Percentiles rank a stretch among this genome's conserved stretches.
These are phyloP conservation scores for Pythium utonaiense DNA, from an alignment of 352 stramenopile genomes.

Conservation along the genomic window DNA sequence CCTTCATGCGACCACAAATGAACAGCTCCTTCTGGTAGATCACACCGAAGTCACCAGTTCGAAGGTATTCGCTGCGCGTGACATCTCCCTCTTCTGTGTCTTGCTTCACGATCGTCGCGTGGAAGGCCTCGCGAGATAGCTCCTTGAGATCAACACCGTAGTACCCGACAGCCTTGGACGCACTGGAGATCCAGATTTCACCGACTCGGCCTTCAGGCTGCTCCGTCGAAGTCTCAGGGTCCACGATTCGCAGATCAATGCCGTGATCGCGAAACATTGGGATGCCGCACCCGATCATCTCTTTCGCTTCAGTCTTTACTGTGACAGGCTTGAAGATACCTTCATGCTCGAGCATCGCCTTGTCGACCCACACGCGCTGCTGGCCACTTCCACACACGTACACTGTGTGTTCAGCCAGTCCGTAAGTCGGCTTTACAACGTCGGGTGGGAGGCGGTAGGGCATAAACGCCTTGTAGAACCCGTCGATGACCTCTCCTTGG, in stretches of 20 bases:
- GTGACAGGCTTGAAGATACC: conserved; percentile 37
- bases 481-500: conserved; percentile 78
- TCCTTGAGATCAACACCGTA: conserved; percentile 78
- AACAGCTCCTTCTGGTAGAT: conserved; percentile 94
- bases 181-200: conserved; percentile 86
- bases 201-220: conserved; percentile 62
- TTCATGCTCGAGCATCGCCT: conserved; percentile 86
- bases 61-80: conserved; percentile 63
- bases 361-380: conserved; percentile 88
- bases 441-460: conserved; percentile 78
- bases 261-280: conserved; percentile 76
- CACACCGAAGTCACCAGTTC: conserved; percentile 97
- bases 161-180: conserved; percentile 94
- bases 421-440: conserved; percentile 97
- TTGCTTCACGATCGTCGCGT: conserved; percentile 58
- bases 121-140: conserved; percentile 87
- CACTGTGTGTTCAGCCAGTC: conserved; percentile 99
- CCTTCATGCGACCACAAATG: conserved; percentile 98
- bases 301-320: conserved; percentile 29
- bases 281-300: conserved; percentile 94
- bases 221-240: conserved; percentile 60
- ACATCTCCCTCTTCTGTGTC: conserved; percentile 13
- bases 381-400: conserved; percentile 95
- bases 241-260: conserved; percentile 94
- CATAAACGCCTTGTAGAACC: conserved; percentile 89